Base-by-base conservation (phyloP, 1,284 basidiomycete genomes). In the Ustilago esculenta region DNA sequence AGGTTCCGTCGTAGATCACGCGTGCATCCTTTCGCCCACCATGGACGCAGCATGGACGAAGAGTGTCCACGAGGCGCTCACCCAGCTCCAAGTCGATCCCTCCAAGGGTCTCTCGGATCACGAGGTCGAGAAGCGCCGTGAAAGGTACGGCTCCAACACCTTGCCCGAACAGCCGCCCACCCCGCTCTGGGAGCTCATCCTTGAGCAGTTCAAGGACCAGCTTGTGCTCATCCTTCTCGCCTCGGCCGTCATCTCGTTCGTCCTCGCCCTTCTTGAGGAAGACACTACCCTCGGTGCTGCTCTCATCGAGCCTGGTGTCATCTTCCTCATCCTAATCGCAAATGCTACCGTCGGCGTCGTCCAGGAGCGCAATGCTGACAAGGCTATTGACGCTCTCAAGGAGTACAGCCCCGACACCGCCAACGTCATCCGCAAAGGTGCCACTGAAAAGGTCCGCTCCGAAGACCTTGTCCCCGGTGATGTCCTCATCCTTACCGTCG, bases 121-220 rank as follows among this genome's bases (percentile, higher is more conserved):
- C 15, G 72, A 82, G 49, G 76, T 76, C n/a, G 50, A 54, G 18
- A 18, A 57, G 36, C 60, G 65, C 14, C 53, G 54, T 39, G 56
- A 33, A 24, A 43, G 72, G 46, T 76, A 75, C 52, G 78, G 78
- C 15, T 14, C 41, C 40, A 80, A 80, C 44, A 67, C 70, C n/a
- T 86, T 97, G 12, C 92, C 93, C 14, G 93, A 96, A 77, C 90
- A 94, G 14, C 89, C 91, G 0, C 85, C 92, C 1, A 96, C 93
- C 4, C 92, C 95, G 4, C 83, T 98, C 37, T 94, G 92, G 91
- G 87, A 92, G 77, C 88, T 98, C 63, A 91, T 98, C 63, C 86
- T 98, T 18, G 94, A 95, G 74, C 95, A 98, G 84, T 98, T 98
- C 86, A 90, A 81, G 52, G 80, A 81, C 57, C 77, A 81, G 60